Conservation (phyloP, 495 filamentous ascomycete genomes). For the Opeltia flavorubescens region DNA sequence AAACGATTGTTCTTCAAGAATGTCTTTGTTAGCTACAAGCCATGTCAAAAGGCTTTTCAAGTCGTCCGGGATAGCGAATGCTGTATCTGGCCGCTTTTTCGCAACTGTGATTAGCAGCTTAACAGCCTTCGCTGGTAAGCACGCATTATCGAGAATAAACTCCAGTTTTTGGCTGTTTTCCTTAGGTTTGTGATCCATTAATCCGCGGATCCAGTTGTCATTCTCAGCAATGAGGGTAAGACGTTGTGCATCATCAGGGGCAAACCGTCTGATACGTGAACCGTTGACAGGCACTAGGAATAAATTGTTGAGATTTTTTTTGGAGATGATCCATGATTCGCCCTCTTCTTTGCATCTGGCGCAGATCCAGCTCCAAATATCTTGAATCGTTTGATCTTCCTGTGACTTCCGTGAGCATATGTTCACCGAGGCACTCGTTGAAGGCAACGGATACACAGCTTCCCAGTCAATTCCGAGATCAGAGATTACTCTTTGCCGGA, state of each 20-base stretch:
- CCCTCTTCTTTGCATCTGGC: neutral
- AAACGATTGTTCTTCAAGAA: neutral
- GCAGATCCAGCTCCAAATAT: conserved; percentile 10
- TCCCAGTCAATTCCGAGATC: neutral
- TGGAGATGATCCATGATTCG: neutral
- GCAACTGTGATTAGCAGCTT: neutral
- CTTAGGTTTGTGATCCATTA: neutral
- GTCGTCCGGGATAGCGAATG: neutral
- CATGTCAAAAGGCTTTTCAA: neutral
- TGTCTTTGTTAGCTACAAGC: conserved; percentile 1
- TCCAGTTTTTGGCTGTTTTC: neutral
- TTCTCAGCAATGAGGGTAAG: conserved; percentile 3
- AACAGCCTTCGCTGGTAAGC: neutral
- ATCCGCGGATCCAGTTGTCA: neutral
- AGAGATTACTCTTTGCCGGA: neutral
- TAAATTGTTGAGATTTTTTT: neutral
- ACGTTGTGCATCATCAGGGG: neutral
- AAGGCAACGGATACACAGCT: neutral
- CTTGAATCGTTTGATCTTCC: neutral
- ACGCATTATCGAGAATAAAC: neutral
- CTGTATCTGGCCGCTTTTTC: neutral
- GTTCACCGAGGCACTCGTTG: neutral
- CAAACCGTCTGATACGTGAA: conserved; percentile 1
- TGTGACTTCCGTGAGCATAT: neutral
- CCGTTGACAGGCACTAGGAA: conserved; percentile 7